These are phyloP conservation scores for Pleurotus citrinopileatus DNA, from an alignment of 768 basidiomycete species.

Conservation along the genomic window DNA sequence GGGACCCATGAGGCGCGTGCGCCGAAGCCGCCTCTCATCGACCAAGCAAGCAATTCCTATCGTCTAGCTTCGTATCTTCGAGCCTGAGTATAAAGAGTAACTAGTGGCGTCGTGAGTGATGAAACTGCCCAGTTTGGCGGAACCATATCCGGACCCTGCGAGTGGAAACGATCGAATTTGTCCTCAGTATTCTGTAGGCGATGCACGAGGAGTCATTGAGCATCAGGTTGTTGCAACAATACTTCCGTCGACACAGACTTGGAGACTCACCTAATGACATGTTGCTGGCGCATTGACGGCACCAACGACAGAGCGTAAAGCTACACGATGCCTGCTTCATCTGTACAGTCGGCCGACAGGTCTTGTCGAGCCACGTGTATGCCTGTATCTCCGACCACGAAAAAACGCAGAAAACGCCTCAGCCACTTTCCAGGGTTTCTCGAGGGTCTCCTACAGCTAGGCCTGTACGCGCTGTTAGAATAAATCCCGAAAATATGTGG, in stretches of 20 bases:
- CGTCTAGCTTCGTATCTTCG: constrained; percentile 2
- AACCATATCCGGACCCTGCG: constrained; percentile 8
- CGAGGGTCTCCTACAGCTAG: neutral
- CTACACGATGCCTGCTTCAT: neutral
- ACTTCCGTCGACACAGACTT: neutral
- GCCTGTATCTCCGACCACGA: constrained; percentile 4
- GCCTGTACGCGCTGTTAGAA: neutral
- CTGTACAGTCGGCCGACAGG: neutral
- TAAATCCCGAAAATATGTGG: neutral
- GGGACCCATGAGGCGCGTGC: too few relatives aligned
- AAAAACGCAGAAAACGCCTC: neutral
- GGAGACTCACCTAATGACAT: neutral
- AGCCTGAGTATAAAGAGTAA: constrained; percentile 8
- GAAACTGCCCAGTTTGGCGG: constrained; percentile 7
- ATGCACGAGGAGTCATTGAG: neutral
- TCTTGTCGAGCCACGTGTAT: constrained; percentile 2
- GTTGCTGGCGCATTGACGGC: too few relatives aligned
- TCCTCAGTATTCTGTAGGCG: neutral
- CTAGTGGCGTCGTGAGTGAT: constrained; percentile 7
- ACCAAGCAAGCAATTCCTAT: neutral
- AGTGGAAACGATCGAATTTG: constrained; percentile 5
- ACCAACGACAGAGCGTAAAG: too few relatives aligned
- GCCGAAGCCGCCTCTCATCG: too few relatives aligned
- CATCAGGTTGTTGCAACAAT: neutral
- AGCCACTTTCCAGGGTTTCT: neutral